Base-by-base conservation (phyloP, 345 rosid species). In the Rhizophora apiculata region DNA sequence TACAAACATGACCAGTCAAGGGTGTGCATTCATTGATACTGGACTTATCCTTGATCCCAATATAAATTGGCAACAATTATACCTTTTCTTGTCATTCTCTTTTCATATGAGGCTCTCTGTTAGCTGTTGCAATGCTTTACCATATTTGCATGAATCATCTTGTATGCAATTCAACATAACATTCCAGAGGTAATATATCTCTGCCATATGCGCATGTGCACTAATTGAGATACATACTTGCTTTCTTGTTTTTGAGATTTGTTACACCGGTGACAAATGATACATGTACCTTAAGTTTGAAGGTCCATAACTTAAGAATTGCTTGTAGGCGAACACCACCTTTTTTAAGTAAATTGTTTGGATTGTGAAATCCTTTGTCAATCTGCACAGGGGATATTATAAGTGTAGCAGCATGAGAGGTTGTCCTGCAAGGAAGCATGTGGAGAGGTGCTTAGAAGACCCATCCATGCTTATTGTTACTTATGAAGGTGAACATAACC, bases 401-500 rank as follows among this genome's bases (percentile, higher is more conserved):
- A 95, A 94, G 64, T 95, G 99, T 77, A 95, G 99, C 83, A 89
- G 97, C 84, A 87, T 87, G 85, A 87, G 97, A 84, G 99, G 99
- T 43, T 95, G 99, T 76, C 99, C 97, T 55, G 97, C 99, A 24
- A 89, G 99, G 90, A 95, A 95, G 80, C 99, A 95, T 52, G 99
- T 95, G 31, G 99, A 94, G 82, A 89, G 98, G 79, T 84, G 89
- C 84, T 73, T 94, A 82, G 97, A 89, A 71, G 97, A 94, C 37
- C 88, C 99, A 5, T 76, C 89, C 11, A 89, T 95, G 99, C 97
- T 95, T 31, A 83, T 81, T 63, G 96, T 95, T 30, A 95, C 99
- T 29, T 95, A 95, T 36, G 99, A 95, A 85, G 96, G 96, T 57
- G 99, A 95, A 62, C 99, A 95, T 74, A 95, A 82, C 86, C 99